Evolutionary conservation across 306 rosid genomes (phyloP).

Genomic region (Carpinus viminea): DNA sequence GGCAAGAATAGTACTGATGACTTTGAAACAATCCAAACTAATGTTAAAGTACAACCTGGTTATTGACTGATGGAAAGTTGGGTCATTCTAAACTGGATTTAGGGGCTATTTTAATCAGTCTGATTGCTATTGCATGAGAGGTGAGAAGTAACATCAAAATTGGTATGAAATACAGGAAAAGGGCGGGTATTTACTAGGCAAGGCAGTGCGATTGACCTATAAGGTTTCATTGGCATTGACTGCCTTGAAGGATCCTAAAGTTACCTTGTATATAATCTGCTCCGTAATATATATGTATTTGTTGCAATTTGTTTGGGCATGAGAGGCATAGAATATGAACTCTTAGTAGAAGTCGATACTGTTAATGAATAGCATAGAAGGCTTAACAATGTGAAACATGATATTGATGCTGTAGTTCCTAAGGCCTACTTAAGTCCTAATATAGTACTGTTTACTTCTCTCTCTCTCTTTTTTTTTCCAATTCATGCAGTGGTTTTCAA

Average conservation of each 20-base stretch:
- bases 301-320: background rate
- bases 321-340: background rate
- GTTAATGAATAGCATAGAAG: background rate
- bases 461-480: background rate
- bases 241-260: background rate
- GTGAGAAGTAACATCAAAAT: background rate
- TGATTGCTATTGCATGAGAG: background rate
- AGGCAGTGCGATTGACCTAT: background rate
- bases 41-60: background rate
- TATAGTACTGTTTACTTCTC: background rate
- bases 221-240: background rate
- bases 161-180: background rate
- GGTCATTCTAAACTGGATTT: background rate
- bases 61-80: background rate
- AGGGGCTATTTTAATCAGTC: background rate
- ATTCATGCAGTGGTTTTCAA: constrained; percentile 5
- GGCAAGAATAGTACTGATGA: background rate
- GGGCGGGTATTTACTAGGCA: background rate
- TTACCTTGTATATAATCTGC: background rate
- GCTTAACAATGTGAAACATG: background rate
- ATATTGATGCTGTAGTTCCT: constrained; percentile 19
- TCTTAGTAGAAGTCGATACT: background rate
- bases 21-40: background rate
- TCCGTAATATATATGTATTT: background rate
- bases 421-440: background rate